Evolutionary conservation across 108 stramenopile genomes (phyloP).

Genomic region (Mediolabrus comicus): DNA sequence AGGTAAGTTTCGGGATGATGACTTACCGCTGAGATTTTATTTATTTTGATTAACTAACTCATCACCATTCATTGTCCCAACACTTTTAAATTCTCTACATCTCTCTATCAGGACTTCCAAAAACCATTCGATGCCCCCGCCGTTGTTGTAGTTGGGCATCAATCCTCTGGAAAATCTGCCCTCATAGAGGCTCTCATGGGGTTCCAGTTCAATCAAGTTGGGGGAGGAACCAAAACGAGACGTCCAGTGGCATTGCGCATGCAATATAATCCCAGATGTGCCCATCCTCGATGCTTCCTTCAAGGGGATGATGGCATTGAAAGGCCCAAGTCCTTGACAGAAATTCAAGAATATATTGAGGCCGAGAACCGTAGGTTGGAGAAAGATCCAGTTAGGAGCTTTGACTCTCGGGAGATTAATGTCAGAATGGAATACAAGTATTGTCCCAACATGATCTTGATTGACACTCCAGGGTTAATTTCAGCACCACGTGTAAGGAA

Average conservation of each 20-base stretch:
- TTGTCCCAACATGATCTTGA: conserved; percentile 94
- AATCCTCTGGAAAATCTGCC: conserved; percentile 91
- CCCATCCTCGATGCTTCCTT: conserved; percentile 79
- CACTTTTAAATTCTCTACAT: conserved; percentile 8
- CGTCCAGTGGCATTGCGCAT: conserved; percentile 90
- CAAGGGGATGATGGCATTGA: conserved; percentile 71
- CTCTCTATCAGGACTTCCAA: conserved; percentile 72
- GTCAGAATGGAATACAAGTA: conserved; percentile 94
- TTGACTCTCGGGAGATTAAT: conserved; percentile 90
- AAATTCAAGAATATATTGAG: conserved; percentile 90
- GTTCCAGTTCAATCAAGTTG: conserved; percentile 96
- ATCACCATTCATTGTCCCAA: no score
- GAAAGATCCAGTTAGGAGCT: conserved; percentile 82
- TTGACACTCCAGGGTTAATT: conserved; percentile 92
- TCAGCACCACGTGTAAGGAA: conserved; percentile 69
- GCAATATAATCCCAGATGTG: conserved; percentile 93
- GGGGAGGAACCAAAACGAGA: conserved; percentile 92
- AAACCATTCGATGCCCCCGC: conserved; percentile 96
- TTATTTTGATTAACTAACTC: no score
- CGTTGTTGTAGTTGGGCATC: conserved; percentile 92
- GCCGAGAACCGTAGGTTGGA: conserved; percentile 86
- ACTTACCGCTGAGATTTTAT: no score
- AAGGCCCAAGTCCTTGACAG: conserved; percentile 52
- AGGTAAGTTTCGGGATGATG: conserved; percentile 75
- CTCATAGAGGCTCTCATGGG: conserved; percentile 95